Evolutionary conservation across 2,329 filamentous ascomycete species (phyloP).

Genomic region (Trichoderma sp.): DNA sequence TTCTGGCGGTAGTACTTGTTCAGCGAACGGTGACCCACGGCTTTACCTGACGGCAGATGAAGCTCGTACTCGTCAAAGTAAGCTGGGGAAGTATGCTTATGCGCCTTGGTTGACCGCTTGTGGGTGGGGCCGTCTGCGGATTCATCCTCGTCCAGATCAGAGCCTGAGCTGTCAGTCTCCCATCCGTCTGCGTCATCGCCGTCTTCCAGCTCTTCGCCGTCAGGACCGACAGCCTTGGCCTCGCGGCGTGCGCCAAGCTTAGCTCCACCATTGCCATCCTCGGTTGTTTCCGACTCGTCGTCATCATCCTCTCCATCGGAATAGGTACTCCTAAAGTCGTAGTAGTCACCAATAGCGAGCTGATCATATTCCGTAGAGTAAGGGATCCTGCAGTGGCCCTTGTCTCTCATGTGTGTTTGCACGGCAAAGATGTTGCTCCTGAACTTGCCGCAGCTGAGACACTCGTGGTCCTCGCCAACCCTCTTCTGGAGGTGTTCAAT

Average conservation of each 20-base stretch:
- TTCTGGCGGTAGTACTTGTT: slow-evolving; percentile 93
- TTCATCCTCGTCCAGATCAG: slow-evolving; percentile 52
- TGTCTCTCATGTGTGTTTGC: slow-evolving; percentile 97
- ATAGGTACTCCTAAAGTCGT: slow-evolving; percentile 95
- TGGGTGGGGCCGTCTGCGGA: slow-evolving; percentile 61
- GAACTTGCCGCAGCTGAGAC: slow-evolving; percentile 82
- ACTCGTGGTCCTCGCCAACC: slow-evolving; percentile 78
- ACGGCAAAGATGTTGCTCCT: slow-evolving; percentile 77
- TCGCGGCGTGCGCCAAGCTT: slow-evolving; percentile 67
- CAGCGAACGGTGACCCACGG: slow-evolving; percentile 85
- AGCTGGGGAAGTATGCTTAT: slow-evolving; percentile 71
- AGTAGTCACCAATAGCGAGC: slow-evolving; percentile 92
- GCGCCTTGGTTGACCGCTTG: slow-evolving; percentile 76
- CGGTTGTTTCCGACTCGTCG: slow-evolving; percentile 47
- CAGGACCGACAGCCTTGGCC: slow-evolving; percentile 52
- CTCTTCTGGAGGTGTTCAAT: slow-evolving; percentile 77
- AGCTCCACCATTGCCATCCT: slow-evolving; percentile 56
- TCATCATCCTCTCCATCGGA: slow-evolving; percentile 68
- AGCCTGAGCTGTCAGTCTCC: slow-evolving; percentile 93
- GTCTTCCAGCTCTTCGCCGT: slow-evolving; percentile 55
- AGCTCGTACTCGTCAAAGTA: slow-evolving; percentile 94
- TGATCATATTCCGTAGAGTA: slow-evolving; percentile 88
- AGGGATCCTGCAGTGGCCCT: slow-evolving; percentile 94
- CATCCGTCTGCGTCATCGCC: slow-evolving; percentile 72
- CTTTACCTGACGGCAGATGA: slow-evolving; percentile 85